Evolutionary conservation across 768 basidiomycete genomes (phyloP), one percentile per base, ranked within the genome.

Genomic region (Russula olivacea): DNA sequence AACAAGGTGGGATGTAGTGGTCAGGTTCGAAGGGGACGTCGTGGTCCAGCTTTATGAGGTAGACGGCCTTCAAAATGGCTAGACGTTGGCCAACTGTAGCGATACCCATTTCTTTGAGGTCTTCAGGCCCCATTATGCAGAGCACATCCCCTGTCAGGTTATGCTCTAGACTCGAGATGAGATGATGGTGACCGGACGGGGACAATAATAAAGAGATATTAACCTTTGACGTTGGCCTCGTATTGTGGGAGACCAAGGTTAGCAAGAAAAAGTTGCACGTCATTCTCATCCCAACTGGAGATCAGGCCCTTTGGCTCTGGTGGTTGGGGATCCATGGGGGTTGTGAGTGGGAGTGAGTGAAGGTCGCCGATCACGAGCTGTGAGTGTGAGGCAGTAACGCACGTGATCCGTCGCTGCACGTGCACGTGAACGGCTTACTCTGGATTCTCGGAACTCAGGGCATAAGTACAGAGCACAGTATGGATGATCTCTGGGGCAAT

Each of bases 61-160:
- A 98, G 61, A 98, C 86, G 53, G 89, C 88, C 74, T 93, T 95
- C 72, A 98, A 85, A 66, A 98, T 93, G 49, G 90, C 80, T 40
- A 99, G 76, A 59, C 97, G 81, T 74, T 98, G 95, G 23, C 97
- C 97, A 66, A 98, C 83, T 40, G 89, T 91, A n/a, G 82, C 72
- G 48, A 99, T 82, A 9, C 97, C 97, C 60, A 98, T 77, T 48
- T 89, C 86, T 74, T 90, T 91, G 67, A 99, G 83, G 1, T 83
- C 76, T 25, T 94, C 90, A n/a, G 85, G 80, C 72, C 93, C 89
- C 53, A 98, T 80, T 69, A 89, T 77, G 66, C 88, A 85, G 8
- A 99, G 81, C 2, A 92, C 85, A 66, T 98, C 94, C 59, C 97
- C 97, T 19, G 88, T 88, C 67, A 99, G 91, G 66, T 84, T 88